Percentiles rank a stretch among this genome's conserved stretches.
Conservation (phyloP, 257 asterid species). For the Primulina tabacum region DNA sequence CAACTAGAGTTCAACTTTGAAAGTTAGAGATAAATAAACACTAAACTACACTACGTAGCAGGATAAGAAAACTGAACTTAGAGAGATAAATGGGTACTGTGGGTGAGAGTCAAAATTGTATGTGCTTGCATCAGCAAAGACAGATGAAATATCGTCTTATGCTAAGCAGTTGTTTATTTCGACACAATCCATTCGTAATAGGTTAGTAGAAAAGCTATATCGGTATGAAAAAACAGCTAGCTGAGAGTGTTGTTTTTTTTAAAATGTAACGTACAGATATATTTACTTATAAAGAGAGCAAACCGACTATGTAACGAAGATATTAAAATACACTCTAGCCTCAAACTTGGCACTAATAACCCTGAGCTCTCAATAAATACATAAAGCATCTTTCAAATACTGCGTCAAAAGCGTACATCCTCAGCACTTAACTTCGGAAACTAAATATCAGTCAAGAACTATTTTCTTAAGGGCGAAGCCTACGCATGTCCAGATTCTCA, state of each 20-base stretch:
- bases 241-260: too few relatives aligned
- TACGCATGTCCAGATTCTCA: not conserved
- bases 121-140: too few relatives aligned
- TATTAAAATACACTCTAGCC: too few relatives aligned
- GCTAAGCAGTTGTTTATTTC: too few relatives aligned
- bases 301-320: too few relatives aligned
- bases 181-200: too few relatives aligned
- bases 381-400: not conserved
- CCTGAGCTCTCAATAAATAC: not conserved
- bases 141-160: too few relatives aligned
- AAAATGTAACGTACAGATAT: too few relatives aligned
- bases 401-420: not conserved
- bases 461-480: not conserved
- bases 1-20: conserved; percentile 17
- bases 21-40: conserved; percentile 3
- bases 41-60: not conserved
- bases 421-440: not conserved
- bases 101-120: not conserved
- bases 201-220: too few relatives aligned
- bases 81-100: not conserved
- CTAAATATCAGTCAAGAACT: not conserved
- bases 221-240: too few relatives aligned
- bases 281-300: too few relatives aligned
- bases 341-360: too few relatives aligned
- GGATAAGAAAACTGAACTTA: not conserved